phyloP scores from a whole-genome alignment of 352 stramenopile genomes.

The Globisporangium cystogenes region DNA sequence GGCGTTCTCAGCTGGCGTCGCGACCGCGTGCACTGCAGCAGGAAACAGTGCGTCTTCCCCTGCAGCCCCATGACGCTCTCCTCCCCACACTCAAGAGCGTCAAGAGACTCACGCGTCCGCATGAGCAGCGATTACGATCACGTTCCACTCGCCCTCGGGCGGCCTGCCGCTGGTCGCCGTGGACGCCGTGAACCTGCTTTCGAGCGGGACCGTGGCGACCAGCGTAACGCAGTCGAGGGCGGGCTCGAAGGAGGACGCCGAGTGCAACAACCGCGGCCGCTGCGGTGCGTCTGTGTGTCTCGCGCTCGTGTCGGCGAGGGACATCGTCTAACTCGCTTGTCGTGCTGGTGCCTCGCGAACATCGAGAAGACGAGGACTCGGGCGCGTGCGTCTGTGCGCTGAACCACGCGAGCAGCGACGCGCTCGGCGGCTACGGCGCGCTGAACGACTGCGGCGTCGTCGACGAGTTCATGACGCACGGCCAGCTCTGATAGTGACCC shows the following conservation, averaged over 20 bases:
- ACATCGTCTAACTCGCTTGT: neutral
- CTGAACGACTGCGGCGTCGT: slow-evolving; percentile 62
- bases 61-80: neutral
- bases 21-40: slow-evolving; percentile 28
- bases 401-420: slow-evolving; percentile 57
- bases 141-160: slow-evolving; percentile 63
- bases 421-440: slow-evolving; percentile 29
- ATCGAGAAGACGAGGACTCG: slow-evolving; percentile 40
- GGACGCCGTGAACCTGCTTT: slow-evolving; percentile 20
- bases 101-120: neutral
- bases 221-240: slow-evolving; percentile 18
- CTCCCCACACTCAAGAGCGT: neutral
- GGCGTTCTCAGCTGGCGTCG: slow-evolving; percentile 23
- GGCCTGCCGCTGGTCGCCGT: slow-evolving; percentile 46
- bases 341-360: too few relatives aligned
- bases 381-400: slow-evolving; percentile 57
- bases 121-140: slow-evolving; percentile 28
- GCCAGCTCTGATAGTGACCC: slow-evolving; percentile 31
- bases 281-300: slow-evolving; percentile 32
- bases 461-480: slow-evolving; percentile 60
- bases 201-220: slow-evolving; percentile 21
- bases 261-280: slow-evolving; percentile 75
- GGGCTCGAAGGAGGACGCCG: slow-evolving; percentile 59
- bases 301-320: neutral
- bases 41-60: slow-evolving; percentile 33